Evolutionary conservation across 768 basidiomycete species (phyloP).

Genomic region (Lactarius pseudohatsudake): DNA sequence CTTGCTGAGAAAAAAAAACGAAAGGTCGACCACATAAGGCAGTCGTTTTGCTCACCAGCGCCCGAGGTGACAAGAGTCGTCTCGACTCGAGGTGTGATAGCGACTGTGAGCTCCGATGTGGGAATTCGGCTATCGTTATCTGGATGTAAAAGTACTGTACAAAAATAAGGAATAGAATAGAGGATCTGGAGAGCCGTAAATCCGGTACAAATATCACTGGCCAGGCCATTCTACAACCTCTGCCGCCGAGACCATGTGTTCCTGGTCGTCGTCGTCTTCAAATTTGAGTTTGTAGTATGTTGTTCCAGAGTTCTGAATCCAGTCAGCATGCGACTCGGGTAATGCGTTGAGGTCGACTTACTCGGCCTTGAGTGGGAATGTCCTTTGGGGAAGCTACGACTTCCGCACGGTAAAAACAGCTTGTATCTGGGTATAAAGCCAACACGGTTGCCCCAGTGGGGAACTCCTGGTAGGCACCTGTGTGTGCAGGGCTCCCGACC

Average conservation of each 20-base stretch:
- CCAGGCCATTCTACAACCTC: constrained; percentile 83
- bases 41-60: not conserved
- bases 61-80: not conserved
- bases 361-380: constrained; percentile 39
- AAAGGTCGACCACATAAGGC: not conserved
- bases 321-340: constrained; percentile 34
- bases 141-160: constrained; percentile 9
- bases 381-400: constrained; percentile 68
- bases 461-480: constrained; percentile 71
- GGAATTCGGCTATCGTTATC: constrained; percentile 9
- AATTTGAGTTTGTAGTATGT: constrained; percentile 80
- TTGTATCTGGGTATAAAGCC: constrained; percentile 89
- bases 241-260: constrained; percentile 71
- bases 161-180: not conserved
- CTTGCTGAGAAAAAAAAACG: not conserved
- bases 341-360: constrained; percentile 34
- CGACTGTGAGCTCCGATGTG: not conserved
- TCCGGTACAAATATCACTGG: constrained; percentile 16
- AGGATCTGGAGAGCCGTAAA: constrained; percentile 4
- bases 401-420: constrained; percentile 87
- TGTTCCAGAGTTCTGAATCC: constrained; percentile 32
- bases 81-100: not conserved
- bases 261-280: constrained; percentile 86
- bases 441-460: constrained; percentile 70
- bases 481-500: constrained; percentile 58